Evolutionary conservation across 179 eudicot genomes (phyloP).

Genomic region (Actinidia chinensis): DNA sequence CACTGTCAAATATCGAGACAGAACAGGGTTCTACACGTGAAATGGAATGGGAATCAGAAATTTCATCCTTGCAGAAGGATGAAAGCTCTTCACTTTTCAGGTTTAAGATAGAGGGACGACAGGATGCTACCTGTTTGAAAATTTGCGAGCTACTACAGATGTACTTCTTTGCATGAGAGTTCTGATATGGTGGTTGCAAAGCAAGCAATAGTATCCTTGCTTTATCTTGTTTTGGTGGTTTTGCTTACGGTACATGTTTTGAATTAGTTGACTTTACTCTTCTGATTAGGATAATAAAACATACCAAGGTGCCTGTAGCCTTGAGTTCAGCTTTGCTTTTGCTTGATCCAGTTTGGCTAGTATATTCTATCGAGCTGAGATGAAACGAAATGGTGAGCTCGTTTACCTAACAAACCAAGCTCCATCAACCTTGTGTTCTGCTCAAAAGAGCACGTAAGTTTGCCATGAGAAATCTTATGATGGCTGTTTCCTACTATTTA

Average conservation of each 20-base stretch:
- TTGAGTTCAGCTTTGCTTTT: background rate
- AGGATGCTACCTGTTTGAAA: conserved; percentile 87
- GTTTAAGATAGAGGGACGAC: conserved; percentile 66
- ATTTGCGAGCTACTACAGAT: conserved; percentile 76
- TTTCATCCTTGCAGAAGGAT: conserved; percentile 64
- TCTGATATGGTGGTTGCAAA: conserved; percentile 89
- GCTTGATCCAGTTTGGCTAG: background rate
- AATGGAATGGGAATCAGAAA: conserved; percentile 49
- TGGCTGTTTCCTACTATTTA: too few species aligned
- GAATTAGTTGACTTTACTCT: background rate
- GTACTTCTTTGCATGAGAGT: conserved; percentile 72
- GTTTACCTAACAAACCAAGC: background rate
- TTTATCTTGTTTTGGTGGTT: background rate
- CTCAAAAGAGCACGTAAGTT: background rate
- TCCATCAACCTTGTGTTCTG: background rate
- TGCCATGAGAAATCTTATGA: too few species aligned
- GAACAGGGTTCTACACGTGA: conserved; percentile 49
- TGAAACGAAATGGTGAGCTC: background rate
- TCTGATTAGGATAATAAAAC: background rate
- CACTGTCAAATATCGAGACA: conserved; percentile 72
- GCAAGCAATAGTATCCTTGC: conserved; percentile 94
- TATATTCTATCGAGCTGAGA: background rate
- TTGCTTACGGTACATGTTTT: background rate
- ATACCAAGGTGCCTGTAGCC: background rate
- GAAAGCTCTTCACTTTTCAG: conserved; percentile 58